These are phyloP conservation scores for Darksidea phi DNA, from an alignment of 495 filamentous ascomycete species.

Conservation along the genomic window DNA sequence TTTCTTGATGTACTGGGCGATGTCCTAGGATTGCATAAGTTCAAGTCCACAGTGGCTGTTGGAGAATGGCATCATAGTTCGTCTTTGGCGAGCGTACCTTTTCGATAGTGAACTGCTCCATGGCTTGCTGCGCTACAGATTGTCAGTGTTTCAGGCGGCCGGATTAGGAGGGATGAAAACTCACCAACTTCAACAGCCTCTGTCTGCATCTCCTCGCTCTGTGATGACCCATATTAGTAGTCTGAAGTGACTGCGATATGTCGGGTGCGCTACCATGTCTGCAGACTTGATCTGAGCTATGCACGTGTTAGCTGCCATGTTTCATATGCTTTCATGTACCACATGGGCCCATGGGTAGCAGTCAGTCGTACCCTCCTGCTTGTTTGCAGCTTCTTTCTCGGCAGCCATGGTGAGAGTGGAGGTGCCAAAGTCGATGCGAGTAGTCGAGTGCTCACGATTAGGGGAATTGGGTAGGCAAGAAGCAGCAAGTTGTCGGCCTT, in stretches of 20 bases:
- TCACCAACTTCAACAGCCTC: slow-evolving; percentile 91
- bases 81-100: slow-evolving; percentile 64
- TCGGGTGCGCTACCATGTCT: slow-evolving; percentile 72
- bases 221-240: slow-evolving; percentile 9
- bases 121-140: slow-evolving; percentile 79
- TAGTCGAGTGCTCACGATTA: no score
- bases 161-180: slow-evolving; percentile 35
- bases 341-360: neutral
- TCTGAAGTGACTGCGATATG: neutral
- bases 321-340: neutral
- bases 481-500: neutral
- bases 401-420: slow-evolving; percentile 38
- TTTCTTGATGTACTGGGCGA: slow-evolving; percentile 96
- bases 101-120: slow-evolving; percentile 88
- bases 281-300: slow-evolving; percentile 93
- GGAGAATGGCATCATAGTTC: neutral
- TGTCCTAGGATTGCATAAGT: slow-evolving; percentile 61
- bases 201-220: slow-evolving; percentile 96
- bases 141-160: slow-evolving; percentile 14
- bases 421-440: no score
- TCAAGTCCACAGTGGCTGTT: slow-evolving; percentile 30
- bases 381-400: slow-evolving; percentile 53
- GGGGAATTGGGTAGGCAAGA: neutral
- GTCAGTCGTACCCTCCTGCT: slow-evolving; percentile 62
- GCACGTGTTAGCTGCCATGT: slow-evolving; percentile 41